Percentiles rank a stretch among this genome's conserved stretches.
phyloP scores from a whole-genome alignment of 2,329 filamentous ascomycete species.

The Monosporascus sp. region DNA sequence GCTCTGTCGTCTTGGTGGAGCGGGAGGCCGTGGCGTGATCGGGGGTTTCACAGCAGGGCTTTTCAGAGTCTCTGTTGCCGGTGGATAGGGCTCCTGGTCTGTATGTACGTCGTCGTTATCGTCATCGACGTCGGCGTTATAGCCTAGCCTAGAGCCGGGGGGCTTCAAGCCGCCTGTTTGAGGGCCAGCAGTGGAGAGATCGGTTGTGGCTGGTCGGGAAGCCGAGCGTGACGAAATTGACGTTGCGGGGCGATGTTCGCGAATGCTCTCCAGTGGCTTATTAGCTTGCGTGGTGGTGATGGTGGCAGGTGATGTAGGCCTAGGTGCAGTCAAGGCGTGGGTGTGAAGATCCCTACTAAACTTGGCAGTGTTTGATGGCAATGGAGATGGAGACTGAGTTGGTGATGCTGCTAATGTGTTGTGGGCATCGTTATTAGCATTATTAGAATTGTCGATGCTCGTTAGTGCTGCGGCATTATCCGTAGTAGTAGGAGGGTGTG shows the following conservation, averaged over 20 bases:
- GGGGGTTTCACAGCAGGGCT: constrained; percentile 4
- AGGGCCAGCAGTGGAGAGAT: background rate
- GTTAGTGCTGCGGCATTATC: background rate
- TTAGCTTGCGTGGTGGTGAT: too few species aligned
- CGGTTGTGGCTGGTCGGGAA: background rate
- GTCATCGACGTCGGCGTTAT: background rate
- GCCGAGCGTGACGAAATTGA: background rate
- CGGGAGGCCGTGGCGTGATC: constrained; percentile 21
- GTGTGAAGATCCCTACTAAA: background rate
- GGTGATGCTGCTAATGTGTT: background rate
- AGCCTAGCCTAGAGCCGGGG: background rate
- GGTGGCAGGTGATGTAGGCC: too few species aligned
- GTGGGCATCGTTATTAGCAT: background rate
- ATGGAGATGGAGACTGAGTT: background rate
- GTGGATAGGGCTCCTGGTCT: background rate
- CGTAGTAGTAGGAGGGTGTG: too few species aligned
- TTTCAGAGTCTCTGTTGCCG: background rate
- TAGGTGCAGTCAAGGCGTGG: too few species aligned
- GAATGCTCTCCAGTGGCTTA: background rate
- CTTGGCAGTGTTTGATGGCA: background rate
- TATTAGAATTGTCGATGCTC: background rate
- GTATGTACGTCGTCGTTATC: background rate
- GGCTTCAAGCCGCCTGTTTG: background rate
- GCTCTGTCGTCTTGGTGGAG: constrained; percentile 35
- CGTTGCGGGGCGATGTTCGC: background rate